These are phyloP conservation scores for Hypoxylon subgilvum DNA, from an alignment of 495 filamentous ascomycete species.

Conservation along the genomic window DNA sequence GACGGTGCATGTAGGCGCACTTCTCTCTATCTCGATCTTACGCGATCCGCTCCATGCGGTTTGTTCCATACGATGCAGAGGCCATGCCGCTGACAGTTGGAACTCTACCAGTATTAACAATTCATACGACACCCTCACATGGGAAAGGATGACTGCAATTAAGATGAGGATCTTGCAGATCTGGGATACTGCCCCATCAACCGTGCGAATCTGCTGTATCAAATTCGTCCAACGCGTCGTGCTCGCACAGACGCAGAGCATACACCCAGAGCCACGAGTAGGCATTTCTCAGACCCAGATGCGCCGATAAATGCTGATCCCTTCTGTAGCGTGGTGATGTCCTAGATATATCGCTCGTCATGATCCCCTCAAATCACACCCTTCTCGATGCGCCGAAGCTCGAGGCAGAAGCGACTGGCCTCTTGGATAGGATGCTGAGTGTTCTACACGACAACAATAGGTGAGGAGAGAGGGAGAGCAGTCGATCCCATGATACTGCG, in stretches of 20 bases:
- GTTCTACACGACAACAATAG: conserved; percentile 84
- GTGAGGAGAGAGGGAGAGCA: too few relatives aligned
- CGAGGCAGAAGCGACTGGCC: conserved; percentile 87
- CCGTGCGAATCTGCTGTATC: conserved; percentile 89
- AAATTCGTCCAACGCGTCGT: conserved; percentile 95
- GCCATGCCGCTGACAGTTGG: conserved; percentile 41
- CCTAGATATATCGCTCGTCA: conserved; percentile 83
- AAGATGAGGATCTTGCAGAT: conserved; percentile 85
- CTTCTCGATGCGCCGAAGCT: conserved; percentile 76
- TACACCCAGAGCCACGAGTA: conserved; percentile 85
- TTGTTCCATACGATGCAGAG: conserved; percentile 29
- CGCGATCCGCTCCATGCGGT: too few relatives aligned
- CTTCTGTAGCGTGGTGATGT: conserved; percentile 72
- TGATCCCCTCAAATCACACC: conserved; percentile 83
- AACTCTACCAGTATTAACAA: conserved; percentile 73
- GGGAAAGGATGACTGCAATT: conserved; percentile 87
- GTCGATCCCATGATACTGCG: too few relatives aligned
- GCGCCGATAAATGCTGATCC: conserved; percentile 37
- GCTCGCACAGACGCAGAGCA: conserved; percentile 84
- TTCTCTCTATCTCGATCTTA: too few relatives aligned
- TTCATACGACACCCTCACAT: conserved; percentile 74
- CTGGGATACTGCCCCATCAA: conserved; percentile 80
- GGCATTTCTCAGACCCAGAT: conserved; percentile 33
- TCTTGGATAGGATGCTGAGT: conserved; percentile 87
- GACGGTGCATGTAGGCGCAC: too few relatives aligned